These are phyloP conservation scores for Adenanthera pavonina DNA, from an alignment of 306 rosid species.

Conservation along the genomic window DNA sequence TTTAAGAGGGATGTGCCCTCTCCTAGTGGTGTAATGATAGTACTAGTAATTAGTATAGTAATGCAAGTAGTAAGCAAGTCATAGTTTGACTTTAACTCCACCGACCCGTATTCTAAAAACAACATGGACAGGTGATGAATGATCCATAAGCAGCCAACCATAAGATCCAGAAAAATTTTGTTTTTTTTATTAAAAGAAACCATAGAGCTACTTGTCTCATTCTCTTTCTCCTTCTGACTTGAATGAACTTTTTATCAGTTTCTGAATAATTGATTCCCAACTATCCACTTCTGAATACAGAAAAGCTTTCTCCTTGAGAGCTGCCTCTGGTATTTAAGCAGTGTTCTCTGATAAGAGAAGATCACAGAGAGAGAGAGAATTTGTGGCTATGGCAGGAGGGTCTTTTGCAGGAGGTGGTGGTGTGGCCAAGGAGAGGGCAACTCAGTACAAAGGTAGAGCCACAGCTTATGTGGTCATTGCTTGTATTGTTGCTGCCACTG, in stretches of 20 bases:
- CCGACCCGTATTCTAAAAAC: background rate
- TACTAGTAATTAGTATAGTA: background rate
- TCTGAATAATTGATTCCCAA: background rate
- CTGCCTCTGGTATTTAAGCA: background rate
- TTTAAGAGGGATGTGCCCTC: background rate
- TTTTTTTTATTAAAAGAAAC: too few relatives aligned
- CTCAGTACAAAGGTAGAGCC: conserved; percentile 64
- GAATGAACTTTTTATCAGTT: background rate
- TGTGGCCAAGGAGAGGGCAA: conserved; percentile 70
- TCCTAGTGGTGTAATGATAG: too few relatives aligned
- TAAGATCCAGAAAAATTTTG: too few relatives aligned
- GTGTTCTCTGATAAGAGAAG: conserved; percentile 3
- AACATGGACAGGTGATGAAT: background rate
- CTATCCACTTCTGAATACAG: background rate
- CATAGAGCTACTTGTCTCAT: background rate
- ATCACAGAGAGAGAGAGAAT: background rate
- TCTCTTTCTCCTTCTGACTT: background rate
- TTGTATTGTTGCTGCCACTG: conserved; percentile 79
- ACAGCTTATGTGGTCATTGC: conserved; percentile 71
- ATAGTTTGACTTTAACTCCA: background rate
- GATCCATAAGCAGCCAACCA: too few relatives aligned
- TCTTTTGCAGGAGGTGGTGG: conserved; percentile 57
- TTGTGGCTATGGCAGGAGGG: conserved; percentile 69
- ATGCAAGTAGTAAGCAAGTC: background rate
- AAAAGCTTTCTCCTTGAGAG: background rate